Evolutionary conservation across 176 grass and related monocot genomes (phyloP).

Genomic region (Oryza rufipogon): DNA sequence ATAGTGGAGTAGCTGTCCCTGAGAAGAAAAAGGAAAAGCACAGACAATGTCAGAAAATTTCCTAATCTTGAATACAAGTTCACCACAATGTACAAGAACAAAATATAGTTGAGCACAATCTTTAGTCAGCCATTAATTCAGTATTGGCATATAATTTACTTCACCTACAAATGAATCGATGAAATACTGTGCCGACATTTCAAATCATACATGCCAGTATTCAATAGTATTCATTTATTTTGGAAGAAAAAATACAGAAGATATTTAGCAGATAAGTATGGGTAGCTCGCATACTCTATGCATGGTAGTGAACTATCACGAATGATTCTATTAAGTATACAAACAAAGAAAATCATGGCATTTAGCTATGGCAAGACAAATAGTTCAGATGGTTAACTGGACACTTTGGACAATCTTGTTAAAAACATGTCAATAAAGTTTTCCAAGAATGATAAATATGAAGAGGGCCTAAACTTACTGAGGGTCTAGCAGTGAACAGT

Average conservation of each 20-base stretch:
- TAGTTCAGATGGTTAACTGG: not conserved
- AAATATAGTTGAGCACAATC: not conserved
- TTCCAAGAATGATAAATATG: not conserved
- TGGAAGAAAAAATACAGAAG: not conserved
- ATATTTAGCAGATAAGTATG: not conserved
- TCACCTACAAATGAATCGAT: not conserved
- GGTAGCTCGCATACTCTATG: not conserved
- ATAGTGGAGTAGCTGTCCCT: constrained; percentile 81
- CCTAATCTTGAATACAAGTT: constrained; percentile 21
- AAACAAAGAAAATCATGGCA: not conserved
- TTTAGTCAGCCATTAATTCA: not conserved
- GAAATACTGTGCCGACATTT: not conserved
- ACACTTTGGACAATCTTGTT: not conserved
- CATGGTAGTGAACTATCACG: not conserved
- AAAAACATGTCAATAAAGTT: not conserved
- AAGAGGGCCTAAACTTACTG: not conserved
- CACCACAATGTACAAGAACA: not conserved
- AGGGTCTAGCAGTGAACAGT: not conserved
- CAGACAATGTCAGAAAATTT: constrained; percentile 10
- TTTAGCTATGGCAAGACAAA: not conserved
- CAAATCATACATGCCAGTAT: not conserved
- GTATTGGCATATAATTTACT: not conserved
- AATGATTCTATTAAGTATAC: too few species aligned
- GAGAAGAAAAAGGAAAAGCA: constrained; percentile 15
- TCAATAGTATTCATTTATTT: not conserved